Evolutionary conservation across 768 basidiomycete genomes (phyloP), one percentile per base, ranked within the genome.

Genomic region (Phanerochaete carnosa): DNA sequence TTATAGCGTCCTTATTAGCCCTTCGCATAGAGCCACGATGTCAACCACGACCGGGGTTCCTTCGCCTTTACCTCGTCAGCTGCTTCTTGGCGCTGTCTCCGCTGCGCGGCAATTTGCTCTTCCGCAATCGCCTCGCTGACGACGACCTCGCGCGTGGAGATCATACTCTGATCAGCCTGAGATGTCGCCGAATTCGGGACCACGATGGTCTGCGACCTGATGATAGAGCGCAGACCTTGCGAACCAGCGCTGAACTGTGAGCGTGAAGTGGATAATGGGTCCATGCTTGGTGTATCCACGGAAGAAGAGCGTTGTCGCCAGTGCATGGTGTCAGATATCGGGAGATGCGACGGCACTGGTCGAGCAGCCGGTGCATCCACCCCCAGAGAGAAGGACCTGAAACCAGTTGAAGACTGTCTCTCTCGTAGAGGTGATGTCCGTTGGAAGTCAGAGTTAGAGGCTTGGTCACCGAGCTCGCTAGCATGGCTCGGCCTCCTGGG

Each of bases 81-180:
- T 65, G 83, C 73, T 70, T 89, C 88, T 50, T 80, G 79, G 65
- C 83, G 78, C 52, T 84, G 66, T 47, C 83, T 75, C 63, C 83
- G 77, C 32, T 77, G 76, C 28, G 83, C 73, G 4, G 82, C 87
- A 16, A 81, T 75, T 61, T 82, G 77, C 71, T 90, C 89, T 69
- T 92, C 89, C 39, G 83, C 87, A 43, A 89, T 77, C 45, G 88
- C 83, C 65, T 91, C 89, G 49, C 82, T 80, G 54, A 82, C 77
- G 45, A 90, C 86, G 11, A 88, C 89, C 61, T 86, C 79, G 9
- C 81, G 81, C 3, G 84, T 76, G 16, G 85, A 79, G n/a, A 88
- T 73, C 49, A 70, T 45, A 60, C 69, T 69, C 69, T 64, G 51
- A 58, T 62, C 25, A 19, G 62, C 39, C 69, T 68, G 30, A 66